A percentile compares a stretch with the other conserved stretches of the same genome.
Evolutionary conservation across 192 early-diverging fungal species (phyloP).

Genomic region (Coemansia reversa): DNA sequence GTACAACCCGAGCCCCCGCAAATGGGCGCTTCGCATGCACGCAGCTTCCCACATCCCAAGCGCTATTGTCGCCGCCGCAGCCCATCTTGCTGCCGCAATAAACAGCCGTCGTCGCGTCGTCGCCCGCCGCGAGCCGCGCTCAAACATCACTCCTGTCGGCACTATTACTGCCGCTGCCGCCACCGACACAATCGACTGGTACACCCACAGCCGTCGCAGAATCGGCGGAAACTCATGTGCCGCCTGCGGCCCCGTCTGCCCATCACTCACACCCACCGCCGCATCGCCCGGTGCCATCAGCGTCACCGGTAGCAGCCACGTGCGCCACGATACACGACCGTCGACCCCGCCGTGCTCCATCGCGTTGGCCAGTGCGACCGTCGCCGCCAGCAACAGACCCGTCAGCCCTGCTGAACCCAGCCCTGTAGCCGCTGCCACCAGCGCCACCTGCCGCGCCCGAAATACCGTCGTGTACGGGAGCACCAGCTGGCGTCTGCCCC

Average conservation of each 20-base stretch:
- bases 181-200: conserved; percentile 43
- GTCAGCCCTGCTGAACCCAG: conserved; percentile 42
- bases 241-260: conserved; percentile 22
- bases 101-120: conserved; percentile 22
- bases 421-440: conserved; percentile 30
- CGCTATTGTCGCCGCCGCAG: background rate
- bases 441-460: conserved; percentile 40
- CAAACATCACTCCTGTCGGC: conserved; percentile 43
- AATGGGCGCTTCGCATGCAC: conserved; percentile 11
- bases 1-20: conserved; percentile 32
- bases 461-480: conserved; percentile 37
- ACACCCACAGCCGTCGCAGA: conserved; percentile 46
- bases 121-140: conserved; percentile 31
- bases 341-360: conserved; percentile 46
- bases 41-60: conserved; percentile 25
- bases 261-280: background rate
- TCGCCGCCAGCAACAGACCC: conserved; percentile 26
- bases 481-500: conserved; percentile 18
- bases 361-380: conserved; percentile 43
- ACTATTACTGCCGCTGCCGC: conserved; percentile 23
- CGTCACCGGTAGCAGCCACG: conserved; percentile 46
- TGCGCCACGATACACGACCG: conserved; percentile 34
- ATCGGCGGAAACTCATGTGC: conserved; percentile 51
- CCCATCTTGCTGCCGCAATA: conserved; percentile 27
- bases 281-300: conserved; percentile 33